Evolutionary conservation across 768 basidiomycete genomes (phyloP).

Genomic region (Psilocybe azurescens): DNA sequence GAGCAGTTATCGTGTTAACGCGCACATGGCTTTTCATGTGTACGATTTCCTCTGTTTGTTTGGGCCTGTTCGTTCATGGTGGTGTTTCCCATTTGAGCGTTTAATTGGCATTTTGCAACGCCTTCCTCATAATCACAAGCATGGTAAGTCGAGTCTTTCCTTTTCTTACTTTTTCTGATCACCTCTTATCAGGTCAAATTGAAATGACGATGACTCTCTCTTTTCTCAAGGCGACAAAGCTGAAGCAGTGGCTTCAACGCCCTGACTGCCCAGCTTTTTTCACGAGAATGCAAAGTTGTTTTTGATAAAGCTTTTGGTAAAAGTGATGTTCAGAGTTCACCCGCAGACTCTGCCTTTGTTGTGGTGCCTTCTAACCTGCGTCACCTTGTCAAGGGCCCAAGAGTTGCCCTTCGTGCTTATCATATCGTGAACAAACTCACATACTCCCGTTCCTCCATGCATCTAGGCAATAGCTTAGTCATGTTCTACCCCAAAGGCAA

Average conservation of each 20-base stretch:
- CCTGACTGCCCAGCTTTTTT: constrained; percentile 16
- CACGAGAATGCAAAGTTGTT: constrained; percentile 10
- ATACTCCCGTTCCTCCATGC: constrained; percentile 21
- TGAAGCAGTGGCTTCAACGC: constrained; percentile 14
- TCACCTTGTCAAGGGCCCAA: neutral
- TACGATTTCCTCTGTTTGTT: constrained; percentile 31
- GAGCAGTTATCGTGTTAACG: constrained; percentile 34
- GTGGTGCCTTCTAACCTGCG: neutral
- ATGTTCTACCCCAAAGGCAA: constrained; percentile 21
- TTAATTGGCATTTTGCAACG: constrained; percentile 27
- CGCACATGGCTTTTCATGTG: constrained; percentile 47
- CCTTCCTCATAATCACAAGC: constrained; percentile 17
- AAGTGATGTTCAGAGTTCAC: too few relatives aligned
- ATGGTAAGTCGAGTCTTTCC: constrained; percentile 19
- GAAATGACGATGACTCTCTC: constrained; percentile 24
- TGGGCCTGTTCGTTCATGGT: constrained; percentile 43
- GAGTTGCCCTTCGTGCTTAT: constrained; percentile 12
- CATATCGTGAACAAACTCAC: constrained; percentile 14
- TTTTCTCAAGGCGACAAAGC: constrained; percentile 20
- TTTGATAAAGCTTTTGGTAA: constrained; percentile 5
- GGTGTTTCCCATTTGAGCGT: constrained; percentile 40
- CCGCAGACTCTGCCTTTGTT: neutral
- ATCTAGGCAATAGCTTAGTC: constrained; percentile 31
- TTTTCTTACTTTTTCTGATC: constrained; percentile 17
- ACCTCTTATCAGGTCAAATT: constrained; percentile 21